These are phyloP conservation scores for Acanthamoeba triangularis DNA, from an alignment of 208 protist species.

Conservation along the genomic window DNA sequence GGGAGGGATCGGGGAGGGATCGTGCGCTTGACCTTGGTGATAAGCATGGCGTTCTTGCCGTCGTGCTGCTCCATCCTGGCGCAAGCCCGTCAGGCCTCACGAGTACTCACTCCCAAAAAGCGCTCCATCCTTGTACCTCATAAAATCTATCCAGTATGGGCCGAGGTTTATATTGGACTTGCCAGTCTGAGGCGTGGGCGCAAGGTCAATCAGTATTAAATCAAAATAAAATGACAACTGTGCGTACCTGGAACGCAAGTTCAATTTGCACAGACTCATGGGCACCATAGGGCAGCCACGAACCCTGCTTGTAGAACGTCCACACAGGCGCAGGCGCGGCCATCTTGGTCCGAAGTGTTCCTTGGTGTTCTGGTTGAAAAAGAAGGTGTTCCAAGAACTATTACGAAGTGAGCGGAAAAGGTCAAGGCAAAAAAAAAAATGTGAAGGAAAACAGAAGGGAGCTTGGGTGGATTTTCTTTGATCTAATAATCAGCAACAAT, in stretches of 20 bases:
- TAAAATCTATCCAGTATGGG: constrained; percentile 16
- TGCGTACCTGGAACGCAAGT: neutral
- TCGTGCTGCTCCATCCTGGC: constrained; percentile 23
- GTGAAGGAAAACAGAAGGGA: no score
- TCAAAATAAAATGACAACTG: neutral
- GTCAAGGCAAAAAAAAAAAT: no score
- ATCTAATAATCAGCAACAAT: no score
- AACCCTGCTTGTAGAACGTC: constrained; percentile 27
- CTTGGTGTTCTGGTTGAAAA: no score
- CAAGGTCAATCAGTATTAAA: neutral
- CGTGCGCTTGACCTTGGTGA: no score
- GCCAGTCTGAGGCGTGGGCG: neutral
- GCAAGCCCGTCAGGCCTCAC: neutral
- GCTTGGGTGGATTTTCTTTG: no score
- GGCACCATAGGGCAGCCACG: neutral
- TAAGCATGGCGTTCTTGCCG: constrained; percentile 33
- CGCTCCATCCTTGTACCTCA: neutral
- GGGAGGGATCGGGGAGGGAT: no score
- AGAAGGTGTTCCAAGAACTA: no score
- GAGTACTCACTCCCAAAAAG: neutral
- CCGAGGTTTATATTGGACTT: constrained; percentile 11
- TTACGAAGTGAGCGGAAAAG: no score
- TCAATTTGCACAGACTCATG: neutral
- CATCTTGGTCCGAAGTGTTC: no score
- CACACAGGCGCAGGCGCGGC: neutral